A percentile compares a stretch with the other conserved stretches of the same genome.
Conservation (phyloP, 768 basidiomycete species). For the Punctularia strigosozonata region DNA sequence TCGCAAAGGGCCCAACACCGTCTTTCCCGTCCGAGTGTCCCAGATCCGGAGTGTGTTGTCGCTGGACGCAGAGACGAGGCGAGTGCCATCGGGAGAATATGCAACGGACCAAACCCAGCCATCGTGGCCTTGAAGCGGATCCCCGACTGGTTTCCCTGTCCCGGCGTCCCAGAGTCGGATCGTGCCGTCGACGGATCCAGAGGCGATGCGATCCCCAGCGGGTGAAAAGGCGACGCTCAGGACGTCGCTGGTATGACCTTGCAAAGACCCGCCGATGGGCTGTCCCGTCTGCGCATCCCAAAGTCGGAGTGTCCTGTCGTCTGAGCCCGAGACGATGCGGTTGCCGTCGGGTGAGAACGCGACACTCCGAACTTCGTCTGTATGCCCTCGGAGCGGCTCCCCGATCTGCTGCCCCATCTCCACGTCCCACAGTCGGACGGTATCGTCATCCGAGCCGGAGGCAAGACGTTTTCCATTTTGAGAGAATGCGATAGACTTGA, state of each 20-base stretch:
- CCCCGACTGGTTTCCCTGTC: too few species aligned
- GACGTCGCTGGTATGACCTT: neutral
- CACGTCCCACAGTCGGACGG: neutral
- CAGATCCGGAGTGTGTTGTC: constrained; percentile 9
- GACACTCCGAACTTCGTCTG: neutral
- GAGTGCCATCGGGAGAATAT: constrained; percentile 11
- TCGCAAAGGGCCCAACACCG: constrained; percentile 10
- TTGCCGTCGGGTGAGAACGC: constrained; percentile 1
- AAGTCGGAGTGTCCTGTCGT: neutral
- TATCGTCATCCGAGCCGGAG: neutral
- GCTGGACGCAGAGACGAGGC: constrained; percentile 7
- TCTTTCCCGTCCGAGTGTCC: constrained; percentile 6
- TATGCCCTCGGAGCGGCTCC: neutral
- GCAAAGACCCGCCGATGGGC: neutral
- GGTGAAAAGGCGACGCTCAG: too few species aligned
- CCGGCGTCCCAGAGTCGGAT: too few species aligned
- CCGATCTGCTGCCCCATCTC: neutral
- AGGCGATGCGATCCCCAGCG: too few species aligned
- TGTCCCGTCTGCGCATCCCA: neutral
- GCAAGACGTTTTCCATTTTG: neutral
- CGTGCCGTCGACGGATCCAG: too few species aligned
- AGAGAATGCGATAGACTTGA: constrained; percentile 1
- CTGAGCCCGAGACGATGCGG: neutral
- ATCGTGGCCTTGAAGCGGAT: constrained; percentile 5
- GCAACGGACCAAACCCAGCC: constrained; percentile 7